phyloP scores from a whole-genome alignment of 768 basidiomycete species.

The Leccinum disarticulatum region DNA sequence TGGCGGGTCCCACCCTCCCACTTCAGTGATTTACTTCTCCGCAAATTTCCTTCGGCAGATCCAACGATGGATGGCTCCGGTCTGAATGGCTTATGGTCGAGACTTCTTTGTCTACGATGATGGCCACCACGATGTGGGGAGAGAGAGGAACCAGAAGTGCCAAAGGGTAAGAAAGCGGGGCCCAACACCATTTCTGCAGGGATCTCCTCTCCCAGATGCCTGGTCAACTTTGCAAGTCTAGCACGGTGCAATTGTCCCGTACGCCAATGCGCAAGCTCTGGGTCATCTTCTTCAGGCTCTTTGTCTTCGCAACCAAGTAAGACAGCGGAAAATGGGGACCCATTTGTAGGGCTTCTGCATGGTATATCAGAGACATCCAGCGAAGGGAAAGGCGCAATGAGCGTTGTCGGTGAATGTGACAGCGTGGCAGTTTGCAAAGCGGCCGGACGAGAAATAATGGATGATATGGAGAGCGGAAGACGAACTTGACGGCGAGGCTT shows the following conservation, averaged over 20 bases:
- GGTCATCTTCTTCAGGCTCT: conserved; percentile 5
- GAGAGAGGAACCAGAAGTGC: neutral
- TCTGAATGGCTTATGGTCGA: conserved; percentile 11
- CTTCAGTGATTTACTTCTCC: conserved; percentile 34
- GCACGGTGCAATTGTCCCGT: conserved; percentile 30
- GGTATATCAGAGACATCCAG: conserved; percentile 10
- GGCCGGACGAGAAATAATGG: conserved; percentile 3
- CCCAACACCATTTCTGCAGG: conserved; percentile 35
- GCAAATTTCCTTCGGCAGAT: conserved; percentile 10
- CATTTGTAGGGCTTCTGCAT: conserved; percentile 14
- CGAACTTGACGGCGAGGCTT: neutral
- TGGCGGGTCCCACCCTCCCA: neutral
- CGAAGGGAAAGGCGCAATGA: conserved; percentile 14
- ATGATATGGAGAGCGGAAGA: neutral
- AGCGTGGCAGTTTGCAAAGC: conserved; percentile 1
- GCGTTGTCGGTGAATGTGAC: conserved; percentile 3
- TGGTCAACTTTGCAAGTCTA: conserved; percentile 38
- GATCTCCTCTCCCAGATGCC: conserved; percentile 39
- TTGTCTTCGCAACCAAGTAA: conserved; percentile 11
- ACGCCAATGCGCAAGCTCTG: conserved; percentile 1
- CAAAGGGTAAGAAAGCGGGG: conserved; percentile 5
- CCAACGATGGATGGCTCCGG: neutral
- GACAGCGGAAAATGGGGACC: conserved; percentile 10
- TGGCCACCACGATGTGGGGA: neutral
- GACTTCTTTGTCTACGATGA: conserved; percentile 18